phyloP scores from a whole-genome alignment of 192 early-diverging fungal genomes.

The Linnemannia hyalina region DNA sequence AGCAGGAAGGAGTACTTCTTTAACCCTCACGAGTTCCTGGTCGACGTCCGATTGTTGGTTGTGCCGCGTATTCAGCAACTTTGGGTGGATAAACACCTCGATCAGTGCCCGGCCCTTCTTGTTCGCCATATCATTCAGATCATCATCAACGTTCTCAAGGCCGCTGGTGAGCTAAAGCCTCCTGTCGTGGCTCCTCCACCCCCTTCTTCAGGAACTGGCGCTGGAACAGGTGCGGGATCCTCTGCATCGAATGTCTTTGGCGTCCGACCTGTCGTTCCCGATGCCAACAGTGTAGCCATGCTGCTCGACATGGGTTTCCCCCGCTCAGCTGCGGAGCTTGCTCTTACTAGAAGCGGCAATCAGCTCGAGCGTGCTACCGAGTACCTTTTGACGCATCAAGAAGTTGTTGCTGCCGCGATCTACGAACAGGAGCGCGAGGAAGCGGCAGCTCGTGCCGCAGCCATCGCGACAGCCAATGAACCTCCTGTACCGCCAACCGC shows the following conservation, averaged over 20 bases:
- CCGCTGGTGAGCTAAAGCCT: conserved; percentile 74
- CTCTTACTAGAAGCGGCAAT: conserved; percentile 82
- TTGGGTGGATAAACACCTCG: conserved; percentile 73
- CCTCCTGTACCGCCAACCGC: conserved; percentile 5
- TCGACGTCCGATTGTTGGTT: conserved; percentile 70
- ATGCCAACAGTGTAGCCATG: conserved; percentile 74
- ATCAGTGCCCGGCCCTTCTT: conserved; percentile 64
- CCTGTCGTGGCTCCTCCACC: conserved; percentile 39
- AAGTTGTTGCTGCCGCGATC: conserved; percentile 59
- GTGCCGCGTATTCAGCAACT: conserved; percentile 72
- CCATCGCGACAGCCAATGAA: conserved; percentile 54
- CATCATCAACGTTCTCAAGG: conserved; percentile 78
- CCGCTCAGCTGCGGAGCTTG: conserved; percentile 79
- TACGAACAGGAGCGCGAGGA: conserved; percentile 55
- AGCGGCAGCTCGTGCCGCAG: conserved; percentile 54
- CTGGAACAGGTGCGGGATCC: not conserved
- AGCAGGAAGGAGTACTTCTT: conserved; percentile 71
- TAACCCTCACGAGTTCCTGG: conserved; percentile 77
- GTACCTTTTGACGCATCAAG: conserved; percentile 83
- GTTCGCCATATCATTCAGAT: conserved; percentile 72
- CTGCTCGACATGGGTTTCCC: conserved; percentile 93
- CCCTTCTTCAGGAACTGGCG: conserved; percentile 18
- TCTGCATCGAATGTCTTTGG: conserved; percentile 52
- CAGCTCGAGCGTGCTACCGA: conserved; percentile 87
- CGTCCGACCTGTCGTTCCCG: conserved; percentile 64